phyloP scores from a whole-genome alignment of 2,329 filamentous ascomycete species.

The Hyphodiscus sp. region DNA sequence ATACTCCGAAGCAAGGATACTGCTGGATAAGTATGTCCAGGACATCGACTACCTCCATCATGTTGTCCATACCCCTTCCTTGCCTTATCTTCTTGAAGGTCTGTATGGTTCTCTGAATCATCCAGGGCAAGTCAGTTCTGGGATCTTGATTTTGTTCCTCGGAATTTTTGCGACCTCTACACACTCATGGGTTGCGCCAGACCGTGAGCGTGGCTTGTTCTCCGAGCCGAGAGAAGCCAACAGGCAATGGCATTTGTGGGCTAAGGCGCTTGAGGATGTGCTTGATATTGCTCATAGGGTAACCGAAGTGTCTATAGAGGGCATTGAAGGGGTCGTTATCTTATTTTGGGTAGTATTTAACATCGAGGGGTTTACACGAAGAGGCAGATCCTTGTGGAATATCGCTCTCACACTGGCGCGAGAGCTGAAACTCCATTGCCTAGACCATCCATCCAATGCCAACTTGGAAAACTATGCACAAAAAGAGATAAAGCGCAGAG shows the following conservation, averaged over 20 bases:
- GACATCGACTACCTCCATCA: constrained; percentile 10
- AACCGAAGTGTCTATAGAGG: constrained; percentile 27
- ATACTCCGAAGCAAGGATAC: constrained; percentile 9
- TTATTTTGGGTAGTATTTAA: constrained; percentile 29
- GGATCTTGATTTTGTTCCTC: constrained; percentile 6
- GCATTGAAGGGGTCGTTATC: constrained; percentile 33
- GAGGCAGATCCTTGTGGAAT: constrained; percentile 27
- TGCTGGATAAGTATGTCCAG: constrained; percentile 12
- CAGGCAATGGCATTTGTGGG: constrained; percentile 26
- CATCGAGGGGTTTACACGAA: constrained; percentile 29
- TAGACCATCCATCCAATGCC: constrained; percentile 13
- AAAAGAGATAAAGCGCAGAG: constrained; percentile 31
- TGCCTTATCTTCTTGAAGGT: constrained; percentile 4
- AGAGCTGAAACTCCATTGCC: constrained; percentile 13
- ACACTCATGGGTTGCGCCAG: constrained; percentile 5
- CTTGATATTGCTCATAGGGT: constrained; percentile 27
- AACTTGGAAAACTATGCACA: constrained; percentile 14
- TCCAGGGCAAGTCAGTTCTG: constrained; percentile 3
- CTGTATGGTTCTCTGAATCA: constrained; percentile 6
- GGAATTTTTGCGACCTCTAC: constrained; percentile 7
- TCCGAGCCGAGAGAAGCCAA: constrained; percentile 22
- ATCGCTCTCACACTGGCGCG: constrained; percentile 26
- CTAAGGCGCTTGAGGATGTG: constrained; percentile 29
- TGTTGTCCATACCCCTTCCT: constrained; percentile 11
- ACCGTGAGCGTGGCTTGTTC: constrained; percentile 8